Percentiles rank a stretch among this genome's conserved stretches.
Conservation (phyloP, 306 rosid species). For the Argentina anserina region DNA sequence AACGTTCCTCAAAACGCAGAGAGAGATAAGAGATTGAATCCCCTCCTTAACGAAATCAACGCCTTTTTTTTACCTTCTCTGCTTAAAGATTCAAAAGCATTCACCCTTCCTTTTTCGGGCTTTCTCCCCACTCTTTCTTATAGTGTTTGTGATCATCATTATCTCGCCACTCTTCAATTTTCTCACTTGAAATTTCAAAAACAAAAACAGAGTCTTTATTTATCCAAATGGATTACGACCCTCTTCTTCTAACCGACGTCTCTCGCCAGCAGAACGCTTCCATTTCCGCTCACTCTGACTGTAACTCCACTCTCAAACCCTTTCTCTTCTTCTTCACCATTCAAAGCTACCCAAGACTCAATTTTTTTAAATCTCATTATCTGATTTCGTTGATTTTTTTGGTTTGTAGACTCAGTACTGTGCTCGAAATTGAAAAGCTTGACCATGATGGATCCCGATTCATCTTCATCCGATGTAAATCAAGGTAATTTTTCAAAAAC, state of each 20-base stretch:
- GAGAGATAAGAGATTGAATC: conserved; percentile 14
- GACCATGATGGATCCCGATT: conserved; percentile 42
- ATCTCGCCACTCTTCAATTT: conserved; percentile 7
- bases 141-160: not conserved
- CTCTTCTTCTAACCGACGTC: conserved; percentile 61
- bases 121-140: not conserved
- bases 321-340: not conserved
- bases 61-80: conserved; percentile 16
- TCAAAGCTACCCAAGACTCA: not conserved
- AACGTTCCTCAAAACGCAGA: conserved; percentile 38
- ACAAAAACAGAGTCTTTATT: conserved; percentile 22
- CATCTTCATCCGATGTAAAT: conserved; percentile 23
- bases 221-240: conserved; percentile 33
- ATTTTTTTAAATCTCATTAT: conserved; percentile 20
- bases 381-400: conserved; percentile 10
- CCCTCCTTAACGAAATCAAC: conserved; percentile 21
- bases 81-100: conserved; percentile 18
- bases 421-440: conserved; percentile 28
- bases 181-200: conserved; percentile 21
- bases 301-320: conserved; percentile 28
- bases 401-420: conserved; percentile 28
- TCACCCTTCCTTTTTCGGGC: not conserved
- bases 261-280: conserved; percentile 35
- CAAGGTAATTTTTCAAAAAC: conserved; percentile 14
- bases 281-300: conserved; percentile 5